Evolutionary conservation across 176 grass and related monocot species (phyloP).

Genomic region (Puccinellia tenuiflora): DNA sequence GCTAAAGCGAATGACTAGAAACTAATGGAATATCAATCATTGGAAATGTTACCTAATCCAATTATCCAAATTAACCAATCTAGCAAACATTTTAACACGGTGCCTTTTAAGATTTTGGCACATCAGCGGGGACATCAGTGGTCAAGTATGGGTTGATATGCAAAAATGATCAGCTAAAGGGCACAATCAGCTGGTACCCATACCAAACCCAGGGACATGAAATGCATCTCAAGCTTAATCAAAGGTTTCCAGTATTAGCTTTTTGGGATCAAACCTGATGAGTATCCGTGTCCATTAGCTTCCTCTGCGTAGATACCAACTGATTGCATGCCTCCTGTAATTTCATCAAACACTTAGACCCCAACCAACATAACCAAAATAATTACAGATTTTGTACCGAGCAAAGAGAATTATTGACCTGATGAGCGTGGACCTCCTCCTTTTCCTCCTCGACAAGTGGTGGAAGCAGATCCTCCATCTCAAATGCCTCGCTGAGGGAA

Average conservation of each 20-base stretch:
- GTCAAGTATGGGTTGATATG: not conserved
- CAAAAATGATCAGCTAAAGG: not conserved
- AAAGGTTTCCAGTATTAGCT: not conserved
- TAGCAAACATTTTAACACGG: not conserved
- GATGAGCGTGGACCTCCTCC: slow-evolving; percentile 26
- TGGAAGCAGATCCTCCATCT: slow-evolving; percentile 63
- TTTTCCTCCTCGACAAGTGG: slow-evolving; percentile 70
- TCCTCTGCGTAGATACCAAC: not conserved
- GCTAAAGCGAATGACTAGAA: not conserved
- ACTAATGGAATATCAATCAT: not conserved
- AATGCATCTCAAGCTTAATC: not conserved
- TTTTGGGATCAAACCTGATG: slow-evolving; percentile 28
- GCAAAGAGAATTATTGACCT: slow-evolving; percentile 35
- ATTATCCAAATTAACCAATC: not conserved
- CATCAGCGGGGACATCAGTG: not conserved
- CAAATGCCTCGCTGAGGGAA: slow-evolving; percentile 48
- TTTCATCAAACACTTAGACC: slow-evolving; percentile 27
- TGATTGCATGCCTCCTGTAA: slow-evolving; percentile 21
- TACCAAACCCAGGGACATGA: not conserved
- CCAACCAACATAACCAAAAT: not conserved
- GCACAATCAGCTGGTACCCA: not conserved
- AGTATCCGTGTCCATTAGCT: not conserved
- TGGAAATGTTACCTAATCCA: not conserved
- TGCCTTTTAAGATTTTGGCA: not conserved
- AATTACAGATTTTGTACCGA: not conserved